phyloP scores from a whole-genome alignment of 805 yeast genomes.

The Zygoascus biomembranicola region DNA sequence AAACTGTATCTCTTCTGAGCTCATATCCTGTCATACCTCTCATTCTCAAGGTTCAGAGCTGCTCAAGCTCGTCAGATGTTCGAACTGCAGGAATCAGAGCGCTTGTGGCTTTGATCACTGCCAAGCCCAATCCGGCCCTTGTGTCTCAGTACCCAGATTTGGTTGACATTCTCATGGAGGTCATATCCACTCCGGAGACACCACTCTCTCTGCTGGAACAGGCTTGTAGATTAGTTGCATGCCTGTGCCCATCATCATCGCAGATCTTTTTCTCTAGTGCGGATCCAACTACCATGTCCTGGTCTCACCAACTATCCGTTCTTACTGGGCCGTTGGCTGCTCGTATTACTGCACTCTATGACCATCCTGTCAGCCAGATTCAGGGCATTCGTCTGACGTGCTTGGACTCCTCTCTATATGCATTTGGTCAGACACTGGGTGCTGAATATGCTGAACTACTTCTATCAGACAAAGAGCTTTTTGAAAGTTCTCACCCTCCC shows the following conservation, averaged over 20 bases:
- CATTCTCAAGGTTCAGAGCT: constrained; percentile 5
- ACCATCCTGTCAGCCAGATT: not conserved
- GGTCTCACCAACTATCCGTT: not conserved
- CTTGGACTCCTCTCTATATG: not conserved
- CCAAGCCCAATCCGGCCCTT: constrained; percentile 10
- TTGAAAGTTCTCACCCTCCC: not conserved
- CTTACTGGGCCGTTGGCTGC: not conserved
- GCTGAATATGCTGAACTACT: not conserved
- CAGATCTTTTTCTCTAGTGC: not conserved
- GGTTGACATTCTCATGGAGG: constrained; percentile 6
- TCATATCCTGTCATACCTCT: constrained; percentile 12
- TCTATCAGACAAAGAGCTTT: not conserved
- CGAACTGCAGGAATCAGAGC: constrained; percentile 9
- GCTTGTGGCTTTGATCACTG: constrained; percentile 13
- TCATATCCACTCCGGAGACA: constrained; percentile 8
- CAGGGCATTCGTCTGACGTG: not conserved
- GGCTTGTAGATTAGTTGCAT: constrained; percentile 12
- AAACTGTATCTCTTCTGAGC: not conserved
- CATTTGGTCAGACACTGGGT: not conserved
- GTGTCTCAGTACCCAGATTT: constrained; percentile 11
- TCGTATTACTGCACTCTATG: not conserved
- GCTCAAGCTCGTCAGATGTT: constrained; percentile 6
- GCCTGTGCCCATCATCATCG: not conserved
- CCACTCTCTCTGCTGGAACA: constrained; percentile 12
- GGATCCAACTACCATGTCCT: not conserved